Conservation (phyloP, 441 rosid species). For the Croton laevigatus region DNA sequence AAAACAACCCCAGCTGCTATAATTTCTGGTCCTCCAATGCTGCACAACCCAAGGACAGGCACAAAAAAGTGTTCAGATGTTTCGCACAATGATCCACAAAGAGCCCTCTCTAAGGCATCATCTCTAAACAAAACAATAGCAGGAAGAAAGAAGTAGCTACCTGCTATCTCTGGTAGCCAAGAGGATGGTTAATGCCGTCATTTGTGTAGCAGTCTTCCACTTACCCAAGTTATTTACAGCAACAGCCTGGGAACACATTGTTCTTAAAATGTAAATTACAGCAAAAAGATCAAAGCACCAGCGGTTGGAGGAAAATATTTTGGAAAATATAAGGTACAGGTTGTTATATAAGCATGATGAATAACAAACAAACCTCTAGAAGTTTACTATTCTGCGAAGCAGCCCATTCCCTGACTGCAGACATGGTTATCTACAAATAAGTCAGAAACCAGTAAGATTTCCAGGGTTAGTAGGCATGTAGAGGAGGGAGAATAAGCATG, state of each 20-base stretch:
- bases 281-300: slow-evolving; percentile 6
- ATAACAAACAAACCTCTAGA: slow-evolving; percentile 53
- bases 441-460: slow-evolving; percentile 16
- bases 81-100: not conserved
- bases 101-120: not conserved
- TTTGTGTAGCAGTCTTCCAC: slow-evolving; percentile 98
- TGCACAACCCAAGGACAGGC: slow-evolving; percentile 26
- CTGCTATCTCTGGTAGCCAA: slow-evolving; percentile 46
- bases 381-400: slow-evolving; percentile 82
- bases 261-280: slow-evolving; percentile 5
- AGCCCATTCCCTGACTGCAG: slow-evolving; percentile 98
- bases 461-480: not conserved
- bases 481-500: not conserved
- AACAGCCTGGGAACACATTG: slow-evolving; percentile 62
- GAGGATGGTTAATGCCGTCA: slow-evolving; percentile 83
- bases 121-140: not conserved
- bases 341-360: not conserved
- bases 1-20: slow-evolving; percentile 62
- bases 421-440: slow-evolving; percentile 83
- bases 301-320: not conserved
- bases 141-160: not conserved
- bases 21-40: slow-evolving; percentile 54
- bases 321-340: not conserved
- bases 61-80: slow-evolving; percentile 13
- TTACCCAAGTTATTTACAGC: slow-evolving; percentile 95